Evolutionary conservation across 306 rosid species (phyloP), one percentile per base, ranked within the genome.

Genomic region (Glycine latifolia): DNA sequence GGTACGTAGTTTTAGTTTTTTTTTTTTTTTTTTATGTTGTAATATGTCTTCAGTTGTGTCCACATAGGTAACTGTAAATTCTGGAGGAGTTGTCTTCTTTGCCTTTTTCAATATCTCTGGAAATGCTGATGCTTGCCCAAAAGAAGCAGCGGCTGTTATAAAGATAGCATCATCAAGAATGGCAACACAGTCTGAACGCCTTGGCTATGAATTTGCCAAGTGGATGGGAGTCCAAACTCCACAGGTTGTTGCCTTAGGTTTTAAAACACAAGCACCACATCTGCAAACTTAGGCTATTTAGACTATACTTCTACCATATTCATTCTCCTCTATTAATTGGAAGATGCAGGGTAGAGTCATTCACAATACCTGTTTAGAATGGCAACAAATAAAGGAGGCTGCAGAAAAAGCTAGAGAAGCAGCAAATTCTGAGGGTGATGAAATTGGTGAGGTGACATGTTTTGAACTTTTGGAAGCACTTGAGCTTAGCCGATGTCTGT

Each of bases 31-130:
- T 20, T 77, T 87, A 53, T 76, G 73, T 82, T 80, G 76, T 39
- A 81, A 65, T 65, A 67, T 86, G 54, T 67, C 16, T 41, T 85
- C 67, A 26, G 63, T 84, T 87, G 48, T 91, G 78, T 87, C 82
- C 87, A 66, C 77, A 61, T 85, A 95, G 99, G 92, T 95, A 54
- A 95, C 98, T 2, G 99, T 95, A 76, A 95, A 95, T 87, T 95
- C 99, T 13, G 98, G 99, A 68, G 99, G 99, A 81, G 99, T 95
- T 75, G 99, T 95, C 86, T 95, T 95, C 92, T 95, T 95, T 91
- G 96, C 96, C 76, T 74, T 95, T 58, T 95, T 95, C 86, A 90
- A 86, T 85, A 83, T 77, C 59, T 79, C 72, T 20, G 88, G 82
- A 78, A 84, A 63, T 17, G 88, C 88, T n/a, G 88, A 81, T 77